A percentile compares a stretch with the other conserved stretches of the same genome.
phyloP scores from a whole-genome alignment of 345 rosid species.

The Euphorbia tirucalli region DNA sequence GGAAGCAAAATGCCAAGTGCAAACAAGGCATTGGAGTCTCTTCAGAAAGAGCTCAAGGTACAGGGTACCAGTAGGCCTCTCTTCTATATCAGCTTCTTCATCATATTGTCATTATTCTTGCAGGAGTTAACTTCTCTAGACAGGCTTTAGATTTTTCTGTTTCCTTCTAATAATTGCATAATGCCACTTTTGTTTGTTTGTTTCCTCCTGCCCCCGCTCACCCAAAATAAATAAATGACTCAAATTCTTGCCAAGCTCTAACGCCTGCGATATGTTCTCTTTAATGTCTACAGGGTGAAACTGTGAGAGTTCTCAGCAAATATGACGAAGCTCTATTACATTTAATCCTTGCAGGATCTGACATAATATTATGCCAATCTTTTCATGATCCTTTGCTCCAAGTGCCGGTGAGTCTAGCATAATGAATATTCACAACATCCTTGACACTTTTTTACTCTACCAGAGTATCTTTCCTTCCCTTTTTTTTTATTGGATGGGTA shows the following conservation, averaged over 20 bases:
- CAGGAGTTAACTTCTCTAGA: not conserved
- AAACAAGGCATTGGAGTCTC: conserved; percentile 32
- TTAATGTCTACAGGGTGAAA: conserved; percentile 40
- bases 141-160: not conserved
- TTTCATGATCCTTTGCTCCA: conserved; percentile 58
- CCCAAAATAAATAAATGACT: not conserved
- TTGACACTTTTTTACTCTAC: not conserved
- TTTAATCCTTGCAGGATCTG: conserved; percentile 59
- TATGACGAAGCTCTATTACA: conserved; percentile 49
- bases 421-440: conserved; percentile 1
- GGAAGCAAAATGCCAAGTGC: conserved; percentile 32
- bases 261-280: conserved; percentile 10
- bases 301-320: conserved; percentile 38
- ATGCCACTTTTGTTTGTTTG: not conserved
- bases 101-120: not conserved
- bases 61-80: not conserved
- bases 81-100: not conserved
- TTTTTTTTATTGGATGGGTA: not conserved
- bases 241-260: conserved; percentile 7
- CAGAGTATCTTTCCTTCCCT: not conserved
- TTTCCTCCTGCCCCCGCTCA: not conserved
- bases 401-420: conserved; percentile 49
- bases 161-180: not conserved
- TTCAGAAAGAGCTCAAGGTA: conserved; percentile 51
- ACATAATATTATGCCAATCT: conserved; percentile 54